A percentile compares a stretch with the other conserved stretches of the same genome.
phyloP scores from a whole-genome alignment of 768 basidiomycete genomes.

The Suillus fuscotomentosus region DNA sequence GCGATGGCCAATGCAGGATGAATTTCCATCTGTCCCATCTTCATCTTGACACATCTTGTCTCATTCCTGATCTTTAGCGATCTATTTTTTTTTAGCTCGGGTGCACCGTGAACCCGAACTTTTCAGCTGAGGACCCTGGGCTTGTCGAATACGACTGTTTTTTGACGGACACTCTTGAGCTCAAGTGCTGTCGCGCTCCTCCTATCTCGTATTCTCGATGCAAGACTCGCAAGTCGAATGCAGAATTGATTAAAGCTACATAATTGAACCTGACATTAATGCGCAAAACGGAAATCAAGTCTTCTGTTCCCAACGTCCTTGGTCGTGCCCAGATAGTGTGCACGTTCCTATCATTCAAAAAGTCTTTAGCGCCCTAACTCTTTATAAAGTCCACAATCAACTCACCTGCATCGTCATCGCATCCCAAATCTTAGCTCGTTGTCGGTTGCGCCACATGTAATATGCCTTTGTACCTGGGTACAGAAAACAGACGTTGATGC shows the following conservation, averaged over 20 bases:
- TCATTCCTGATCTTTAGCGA: no score
- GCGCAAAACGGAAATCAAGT: constrained; percentile 60
- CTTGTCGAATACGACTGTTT: no score
- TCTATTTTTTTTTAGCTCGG: no score
- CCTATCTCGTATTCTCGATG: no score
- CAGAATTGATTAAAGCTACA: no score
- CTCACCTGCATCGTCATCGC: constrained; percentile 49
- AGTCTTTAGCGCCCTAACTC: background rate
- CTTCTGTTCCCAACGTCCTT: constrained; percentile 59
- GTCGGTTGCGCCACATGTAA: constrained; percentile 57
- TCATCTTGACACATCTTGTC: no score
- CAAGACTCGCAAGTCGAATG: no score
- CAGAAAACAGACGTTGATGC: constrained; percentile 48
- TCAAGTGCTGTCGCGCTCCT: no score
- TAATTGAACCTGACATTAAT: constrained; percentile 26
- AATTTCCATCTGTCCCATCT: constrained; percentile 13
- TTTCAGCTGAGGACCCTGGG: no score
- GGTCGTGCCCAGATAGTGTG: constrained; percentile 57
- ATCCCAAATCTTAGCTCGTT: constrained; percentile 55
- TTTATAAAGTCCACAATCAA: background rate
- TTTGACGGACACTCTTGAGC: no score
- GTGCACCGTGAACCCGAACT: no score
- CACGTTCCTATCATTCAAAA: constrained; percentile 40
- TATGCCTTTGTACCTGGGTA: constrained; percentile 56
- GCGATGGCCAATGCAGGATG: no score